phyloP scores from a whole-genome alignment of 345 rosid species.

The Draba incana region DNA sequence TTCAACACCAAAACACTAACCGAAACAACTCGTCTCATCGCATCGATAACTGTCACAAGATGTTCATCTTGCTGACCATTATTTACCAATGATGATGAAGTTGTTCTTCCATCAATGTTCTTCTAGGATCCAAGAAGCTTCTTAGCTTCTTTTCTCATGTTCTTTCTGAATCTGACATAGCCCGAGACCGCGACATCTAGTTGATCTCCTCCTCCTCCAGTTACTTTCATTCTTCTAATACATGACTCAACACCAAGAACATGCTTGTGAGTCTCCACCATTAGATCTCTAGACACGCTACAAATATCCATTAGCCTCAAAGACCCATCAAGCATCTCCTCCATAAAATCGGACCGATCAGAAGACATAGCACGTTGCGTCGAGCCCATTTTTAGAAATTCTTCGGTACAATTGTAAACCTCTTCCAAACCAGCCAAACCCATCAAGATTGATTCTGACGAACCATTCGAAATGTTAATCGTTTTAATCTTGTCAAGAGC shows the following conservation, averaged over 20 bases:
- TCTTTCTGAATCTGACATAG: conserved; percentile 53
- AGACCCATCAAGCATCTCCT: conserved; percentile 62
- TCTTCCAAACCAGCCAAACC: conserved; percentile 53
- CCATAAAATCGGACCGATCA: conserved; percentile 42
- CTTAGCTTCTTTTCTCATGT: conserved; percentile 58
- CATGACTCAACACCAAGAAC: conserved; percentile 61
- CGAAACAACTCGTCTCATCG: conserved; percentile 48
- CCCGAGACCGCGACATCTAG: conserved; percentile 31
- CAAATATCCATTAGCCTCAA: conserved; percentile 65
- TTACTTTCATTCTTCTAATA: conserved; percentile 57
- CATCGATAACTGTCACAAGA: conserved; percentile 47
- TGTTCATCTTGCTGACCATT: conserved; percentile 40
- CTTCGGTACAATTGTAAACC: conserved; percentile 50
- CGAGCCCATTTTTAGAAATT: conserved; percentile 60
- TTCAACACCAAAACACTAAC: conserved; percentile 48
- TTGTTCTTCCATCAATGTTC: conserved; percentile 48
- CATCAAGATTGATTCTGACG: conserved; percentile 45
- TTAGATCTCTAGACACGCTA: conserved; percentile 54
- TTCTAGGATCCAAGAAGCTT: conserved; percentile 51
- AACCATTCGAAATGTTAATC: conserved; percentile 39
- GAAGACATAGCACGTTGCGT: conserved; percentile 55
- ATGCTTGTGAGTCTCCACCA: conserved; percentile 55
- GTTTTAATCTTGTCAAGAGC: conserved; percentile 54
- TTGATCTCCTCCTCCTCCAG: conserved; percentile 32
- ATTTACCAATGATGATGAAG: conserved; percentile 13